Base-by-base conservation (phyloP, 75 land plant genomes). In the Pinus tabuliformis region DNA sequence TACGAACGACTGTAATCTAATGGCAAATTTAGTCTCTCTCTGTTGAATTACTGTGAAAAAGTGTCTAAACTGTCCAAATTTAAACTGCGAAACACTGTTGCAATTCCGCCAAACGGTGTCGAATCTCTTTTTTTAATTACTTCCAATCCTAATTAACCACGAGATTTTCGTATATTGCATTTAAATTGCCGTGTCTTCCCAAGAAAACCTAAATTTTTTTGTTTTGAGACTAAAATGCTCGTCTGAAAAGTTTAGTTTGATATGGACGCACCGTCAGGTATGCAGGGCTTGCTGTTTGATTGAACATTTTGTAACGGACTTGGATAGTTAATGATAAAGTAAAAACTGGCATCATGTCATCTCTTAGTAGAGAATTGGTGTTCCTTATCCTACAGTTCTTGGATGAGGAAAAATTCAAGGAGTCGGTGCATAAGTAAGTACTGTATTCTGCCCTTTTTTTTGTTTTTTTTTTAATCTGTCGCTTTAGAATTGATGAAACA, bases 361-460 rank as follows among this genome's bases (percentile, higher is more conserved):
- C 92, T 15, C 80, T 90, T 28, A 90, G 92, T 78, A 74, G 91
- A 65, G 92, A 90, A 83, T 77, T 90, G 76, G 92, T 90, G 74
- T 90, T 90, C 75, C 88, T 90, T 60, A 90, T 90, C 33, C 77
- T 90, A 73, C 92, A 90, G 81, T 90, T 90, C 73, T 73, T 90
- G 15, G 92, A 90, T 12, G 92, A 90, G 86, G 92, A 90, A 77
- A 90, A 90, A 76, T 90, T 90, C 78, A 90, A 88, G 78, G 92
- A 90, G 77, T 86, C 91, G 1, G 92, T 90, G 21, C 92, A 90
- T 78, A 90, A 81, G 92, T 90, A 74, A 89, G 91, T 65, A 12
- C 12, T 22, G 12, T 76, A 16, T 73, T 37, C 8, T 12, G n/a
- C 22, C 11, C 22, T 57, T 39, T 11, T 33, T 42, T 39, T 2